Base-by-base conservation (phyloP, 257 asterid species). In the Leptodermis oblonga region DNA sequence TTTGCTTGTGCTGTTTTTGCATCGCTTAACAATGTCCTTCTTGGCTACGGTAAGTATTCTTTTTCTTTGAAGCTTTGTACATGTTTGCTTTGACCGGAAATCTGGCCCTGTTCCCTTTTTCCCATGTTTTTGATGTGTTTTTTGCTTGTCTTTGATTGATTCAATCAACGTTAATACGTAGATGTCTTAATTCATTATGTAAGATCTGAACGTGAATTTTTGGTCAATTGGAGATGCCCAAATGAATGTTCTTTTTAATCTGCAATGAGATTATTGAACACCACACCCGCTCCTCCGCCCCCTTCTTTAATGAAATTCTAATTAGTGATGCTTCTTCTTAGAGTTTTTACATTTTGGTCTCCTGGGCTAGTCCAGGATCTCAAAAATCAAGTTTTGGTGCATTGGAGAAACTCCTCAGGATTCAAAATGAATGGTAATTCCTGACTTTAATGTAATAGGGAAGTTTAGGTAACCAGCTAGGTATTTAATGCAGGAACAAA, bases 1-100 rank as follows among this genome's bases (percentile, higher is more conserved):
- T 78, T 83, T 78, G 97, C 97, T 76, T 92, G 98, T 62, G 95
- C 98, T 78, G 90, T 90, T 66, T 93, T 93, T 74, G 98, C 98
- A 42, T 93, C 97, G 65, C 95, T 93, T 60, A 93, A 90, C 75
- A 87, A 82, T 75, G 97, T 88, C 60, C 97, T 93, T 61, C 95
- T 93, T 74, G 98, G 98, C 42, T 93, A 93, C 75, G 98, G 98
- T 85, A 83, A 75, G 22, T 41, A 23, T 37, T 69, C 15, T 43
- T 39, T 26, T 7, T 33, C 1, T 30, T 73, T 31, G 7, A 6
- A 0, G 22, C 4, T 48, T 48, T 41, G 2, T 69, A 31, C 18
- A 41, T 64, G 53, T 43, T 66, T 65, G 13, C 36, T 64, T 39
- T 64, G 7, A 25, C 43, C 65, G 25, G 25, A 36, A 48, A 23